Evolutionary conservation across 2,329 filamentous ascomycete species (phyloP), one percentile per base, ranked within the genome.

Genomic region (Fonsecaea monophora): DNA sequence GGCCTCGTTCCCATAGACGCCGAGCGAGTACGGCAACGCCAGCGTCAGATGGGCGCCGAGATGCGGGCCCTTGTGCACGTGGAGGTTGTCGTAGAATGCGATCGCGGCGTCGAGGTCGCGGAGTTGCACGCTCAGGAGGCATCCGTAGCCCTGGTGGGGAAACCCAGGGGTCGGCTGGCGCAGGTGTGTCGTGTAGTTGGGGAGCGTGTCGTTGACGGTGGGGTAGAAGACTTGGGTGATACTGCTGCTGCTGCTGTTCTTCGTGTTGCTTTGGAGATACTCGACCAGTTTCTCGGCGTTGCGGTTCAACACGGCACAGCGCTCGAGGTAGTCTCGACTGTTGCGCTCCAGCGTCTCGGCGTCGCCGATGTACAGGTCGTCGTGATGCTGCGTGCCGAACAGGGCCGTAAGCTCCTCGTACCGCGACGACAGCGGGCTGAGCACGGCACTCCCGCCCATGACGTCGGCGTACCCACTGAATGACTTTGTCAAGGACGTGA

Each of bases 381-480:
- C 69, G 34, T 71, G 67, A 54, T 73, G 72, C 9, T 34, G 10
- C 25, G 56, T 55, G 5, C 42, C 57, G 35, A 75, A 69, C 10
- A 70, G 55, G 1, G 60, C n/a, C 61, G 74, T 68, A 18, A 87
- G 75, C 21, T 73, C 65, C 2, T 67, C 5, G 71, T 85, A 82
- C 62, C 79, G 75, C 2, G 73, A 68, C 0, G 82, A 84, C 3
- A 78, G 71, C 0, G 84, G 84, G 71, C 85, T 85, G 48, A 87
- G 77, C 48, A 83, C 78, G 18, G 80, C 71, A 59, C 81, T 82
- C n/a, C 82, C 86, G 38, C 78, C 85, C 78, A 87, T 82, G 56
- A 84, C 82, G 72, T 89, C 81, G 25, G 84, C 80, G 66, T 82
- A 82, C 15, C 87, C 87, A 67, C 78, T 85, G 72, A 89, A 88